Conservation (phyloP, 2,329 filamentous ascomycete genomes). For the Periglandula ipomoeae region DNA sequence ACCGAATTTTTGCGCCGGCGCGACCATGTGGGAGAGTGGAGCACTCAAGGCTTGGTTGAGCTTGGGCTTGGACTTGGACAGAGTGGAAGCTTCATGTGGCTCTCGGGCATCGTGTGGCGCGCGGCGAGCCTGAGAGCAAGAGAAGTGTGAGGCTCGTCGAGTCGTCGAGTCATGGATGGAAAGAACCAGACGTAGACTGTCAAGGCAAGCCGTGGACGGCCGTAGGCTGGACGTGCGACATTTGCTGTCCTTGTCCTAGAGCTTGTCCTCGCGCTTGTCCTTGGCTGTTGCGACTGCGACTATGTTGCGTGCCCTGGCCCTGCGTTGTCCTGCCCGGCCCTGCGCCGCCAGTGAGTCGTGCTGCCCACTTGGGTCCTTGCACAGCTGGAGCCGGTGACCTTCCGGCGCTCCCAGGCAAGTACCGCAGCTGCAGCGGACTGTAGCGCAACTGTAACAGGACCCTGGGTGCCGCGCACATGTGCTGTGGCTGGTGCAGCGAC, state of each 20-base stretch:
- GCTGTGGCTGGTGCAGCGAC: not conserved
- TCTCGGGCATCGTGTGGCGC: too few species aligned
- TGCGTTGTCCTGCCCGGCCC: not conserved
- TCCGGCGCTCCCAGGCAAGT: not conserved
- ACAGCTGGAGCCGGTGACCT: not conserved
- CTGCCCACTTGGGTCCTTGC: not conserved
- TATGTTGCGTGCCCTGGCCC: not conserved
- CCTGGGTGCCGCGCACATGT: not conserved
- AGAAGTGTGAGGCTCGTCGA: too few species aligned
- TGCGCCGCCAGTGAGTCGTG: not conserved
- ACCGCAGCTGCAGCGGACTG: not conserved
- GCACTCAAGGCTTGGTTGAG: slow-evolving; percentile 16
- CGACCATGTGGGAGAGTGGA: slow-evolving; percentile 20
- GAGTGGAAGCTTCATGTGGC: not conserved
- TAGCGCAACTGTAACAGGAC: not conserved
- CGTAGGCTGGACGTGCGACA: not conserved
- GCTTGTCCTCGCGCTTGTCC: too few species aligned
- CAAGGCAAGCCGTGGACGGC: not conserved
- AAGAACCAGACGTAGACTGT: too few species aligned
- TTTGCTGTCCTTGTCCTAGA: too few species aligned
- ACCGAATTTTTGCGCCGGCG: slow-evolving; percentile 14
- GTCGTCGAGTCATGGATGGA: not conserved
- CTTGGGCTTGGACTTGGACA: slow-evolving; percentile 5
- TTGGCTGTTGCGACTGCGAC: not conserved
- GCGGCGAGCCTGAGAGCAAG: too few species aligned